Evolutionary conservation across 2,329 filamentous ascomycete species (phyloP), one percentile per base, ranked within the genome.

Genomic region (Phialophora tarda): DNA sequence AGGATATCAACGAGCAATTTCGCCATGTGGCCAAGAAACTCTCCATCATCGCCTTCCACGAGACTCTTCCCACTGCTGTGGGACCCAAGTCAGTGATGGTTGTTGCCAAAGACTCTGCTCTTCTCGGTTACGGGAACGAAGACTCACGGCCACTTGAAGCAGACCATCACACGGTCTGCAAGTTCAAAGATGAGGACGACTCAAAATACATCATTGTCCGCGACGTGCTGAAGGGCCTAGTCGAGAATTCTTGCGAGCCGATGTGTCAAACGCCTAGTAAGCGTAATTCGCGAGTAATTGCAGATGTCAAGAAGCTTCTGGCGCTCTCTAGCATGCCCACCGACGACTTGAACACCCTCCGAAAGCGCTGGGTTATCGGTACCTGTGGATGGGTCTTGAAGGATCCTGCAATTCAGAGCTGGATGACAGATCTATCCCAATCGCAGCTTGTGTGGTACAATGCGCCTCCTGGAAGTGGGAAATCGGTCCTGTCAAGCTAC

Each of bases 41-140:
- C 1, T 69, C 75, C 1, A 72, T 83, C 4, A 76, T 77, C 71
- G 83, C 81, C 0, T 84, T 84, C 68, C 83, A 82, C 68, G 82
- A 84, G 66, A 82, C 79, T 21, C 72, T 74, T 6, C 69, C 17
- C n/a, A 67, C 65, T 8, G 10, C 12, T 7, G 26, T 67, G 21
- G 26, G 14, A 11, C 32, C 10, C 32, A 34, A 34, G 32, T 34
- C 32, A 1, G 30, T 56, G n/a, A 38, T 59, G 55, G 62, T 66
- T 47, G 59, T 83, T 2, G 74, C 79, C 11, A 78, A 77, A 14
- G 78, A 82, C 4, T 82, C 81, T 0, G 76, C 82, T 0, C 73
- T 78, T 0, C 75, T 83, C 2, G 81, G 80, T 0, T 82, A 81
- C 64, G 75, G 74, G 0, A 73, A 74, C 2, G 82, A 84, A 69